These are phyloP conservation scores for Stachybotrys elegans DNA, from an alignment of 2,329 filamentous ascomycete genomes.

Conservation along the genomic window DNA sequence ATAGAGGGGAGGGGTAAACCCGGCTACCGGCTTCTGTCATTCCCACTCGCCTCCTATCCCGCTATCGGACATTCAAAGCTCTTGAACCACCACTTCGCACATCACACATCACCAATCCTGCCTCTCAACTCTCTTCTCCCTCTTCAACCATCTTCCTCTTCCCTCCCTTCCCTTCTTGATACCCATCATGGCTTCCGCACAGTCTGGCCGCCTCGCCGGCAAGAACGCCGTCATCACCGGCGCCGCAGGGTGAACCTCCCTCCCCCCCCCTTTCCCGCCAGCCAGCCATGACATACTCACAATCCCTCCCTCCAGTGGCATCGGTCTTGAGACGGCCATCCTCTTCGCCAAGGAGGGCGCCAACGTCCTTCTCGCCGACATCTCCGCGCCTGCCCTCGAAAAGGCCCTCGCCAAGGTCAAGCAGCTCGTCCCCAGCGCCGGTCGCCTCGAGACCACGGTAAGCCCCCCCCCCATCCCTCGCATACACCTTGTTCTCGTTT, in stretches of 20 bases:
- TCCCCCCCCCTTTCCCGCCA: not conserved
- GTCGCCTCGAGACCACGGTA: slow-evolving; percentile 56
- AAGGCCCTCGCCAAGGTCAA: slow-evolving; percentile 72
- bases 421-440: slow-evolving; percentile 59
- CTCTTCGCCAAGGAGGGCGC: slow-evolving; percentile 88
- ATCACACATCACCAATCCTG: too few species aligned
- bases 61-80: too few species aligned
- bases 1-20: too few species aligned
- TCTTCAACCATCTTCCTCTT: not conserved
- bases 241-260: slow-evolving; percentile 62
- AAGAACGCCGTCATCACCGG: slow-evolving; percentile 74
- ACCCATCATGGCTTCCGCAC: slow-evolving; percentile 22
- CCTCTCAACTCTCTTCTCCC: not conserved
- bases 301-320: slow-evolving; percentile 56
- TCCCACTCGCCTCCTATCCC: too few species aligned
- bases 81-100: too few species aligned
- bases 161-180: not conserved
- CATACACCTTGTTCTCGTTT: not conserved
- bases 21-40: too few species aligned
- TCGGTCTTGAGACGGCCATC: slow-evolving; percentile 86
- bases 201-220: slow-evolving; percentile 47
- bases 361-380: slow-evolving; percentile 78
- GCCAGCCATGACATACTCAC: not conserved
- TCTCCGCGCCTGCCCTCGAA: slow-evolving; percentile 72
- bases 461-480: slow-evolving; percentile 9